Evolutionary conservation across 73 alveolate species (phyloP).

Genomic region (Halteria grandinella): DNA sequence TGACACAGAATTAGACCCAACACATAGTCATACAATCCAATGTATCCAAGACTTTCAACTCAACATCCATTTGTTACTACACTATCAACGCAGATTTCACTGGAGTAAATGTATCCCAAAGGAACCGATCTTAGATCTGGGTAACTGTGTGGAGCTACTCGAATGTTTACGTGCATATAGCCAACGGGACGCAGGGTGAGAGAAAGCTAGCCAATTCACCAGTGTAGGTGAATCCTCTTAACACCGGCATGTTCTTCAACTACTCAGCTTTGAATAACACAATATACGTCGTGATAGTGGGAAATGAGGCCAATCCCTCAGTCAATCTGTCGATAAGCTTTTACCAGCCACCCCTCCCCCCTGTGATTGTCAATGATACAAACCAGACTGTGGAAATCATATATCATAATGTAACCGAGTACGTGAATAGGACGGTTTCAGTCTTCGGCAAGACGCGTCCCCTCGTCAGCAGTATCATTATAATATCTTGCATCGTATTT

Average conservation of each 20-base stretch:
- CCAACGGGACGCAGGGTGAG: background rate
- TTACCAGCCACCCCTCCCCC: background rate
- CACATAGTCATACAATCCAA: background rate
- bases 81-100: background rate
- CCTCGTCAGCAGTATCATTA: background rate
- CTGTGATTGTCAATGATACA: background rate
- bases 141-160: background rate
- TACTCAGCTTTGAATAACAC: constrained; percentile 3
- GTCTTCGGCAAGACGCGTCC: background rate
- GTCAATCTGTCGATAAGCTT: background rate
- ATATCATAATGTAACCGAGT: background rate
- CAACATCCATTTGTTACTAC: constrained; percentile 14
- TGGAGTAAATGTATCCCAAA: background rate
- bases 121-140: background rate
- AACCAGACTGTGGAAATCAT: background rate
- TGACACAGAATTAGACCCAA: background rate
- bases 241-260: background rate
- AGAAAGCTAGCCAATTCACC: background rate
- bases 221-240: background rate
- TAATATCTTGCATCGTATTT: background rate
- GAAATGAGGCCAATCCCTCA: background rate
- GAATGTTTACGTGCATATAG: constrained; percentile 6
- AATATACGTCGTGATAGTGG: constrained; percentile 1
- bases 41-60: background rate
- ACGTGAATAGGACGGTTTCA: background rate